Base-by-base conservation (phyloP, 805 yeast genomes). In the Naumovozyma dairenensis region DNA sequence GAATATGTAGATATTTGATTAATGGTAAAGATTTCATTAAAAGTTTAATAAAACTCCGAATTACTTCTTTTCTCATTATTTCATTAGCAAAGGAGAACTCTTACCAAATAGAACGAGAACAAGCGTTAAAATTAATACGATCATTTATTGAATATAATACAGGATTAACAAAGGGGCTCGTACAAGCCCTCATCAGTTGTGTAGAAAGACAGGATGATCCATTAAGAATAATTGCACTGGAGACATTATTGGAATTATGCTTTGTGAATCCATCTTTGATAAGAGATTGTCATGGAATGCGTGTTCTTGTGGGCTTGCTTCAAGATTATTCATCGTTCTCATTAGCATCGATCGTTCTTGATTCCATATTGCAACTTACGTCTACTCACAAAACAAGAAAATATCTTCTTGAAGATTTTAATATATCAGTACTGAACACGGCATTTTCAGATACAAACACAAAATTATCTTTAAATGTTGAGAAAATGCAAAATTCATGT, bases 101-200 rank as follows among this genome's bases (percentile, higher is more conserved):
- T 2, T 57, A 49, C 36, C 68, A 73, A 16, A 55, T 74, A 2
- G 95, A 87, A 47, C 69, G 86, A 39, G 78, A 75, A 30, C 85
- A 86, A 48, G 92, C 93, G 0, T 48, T 89, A 21, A 80, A 79
- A 46, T 60, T 85, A 17, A 59, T 85, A 0, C 65, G 96, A 19
- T 62, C 67, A 21, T 73, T 81, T 37, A 46, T 81, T 2, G 76
- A 69, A 25, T 60, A 65, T 5, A 55, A 62, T 0, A 63, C 71
- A 13, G 87, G 87, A 1, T 67, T 83, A 3, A 67, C 81, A 3
- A 69, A 80, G 29, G 74, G 87, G 0, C 46, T 89, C 2, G 73
- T 80, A 24, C 72, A 83, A 33, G 73, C 85, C 1, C 42, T 83
- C 3, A 75, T 80, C 2, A 71, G 82, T 2, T 63, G 78, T 7